phyloP scores from a whole-genome alignment of 176 grass and related monocot genomes.

The Chrysopogon serrulatus region DNA sequence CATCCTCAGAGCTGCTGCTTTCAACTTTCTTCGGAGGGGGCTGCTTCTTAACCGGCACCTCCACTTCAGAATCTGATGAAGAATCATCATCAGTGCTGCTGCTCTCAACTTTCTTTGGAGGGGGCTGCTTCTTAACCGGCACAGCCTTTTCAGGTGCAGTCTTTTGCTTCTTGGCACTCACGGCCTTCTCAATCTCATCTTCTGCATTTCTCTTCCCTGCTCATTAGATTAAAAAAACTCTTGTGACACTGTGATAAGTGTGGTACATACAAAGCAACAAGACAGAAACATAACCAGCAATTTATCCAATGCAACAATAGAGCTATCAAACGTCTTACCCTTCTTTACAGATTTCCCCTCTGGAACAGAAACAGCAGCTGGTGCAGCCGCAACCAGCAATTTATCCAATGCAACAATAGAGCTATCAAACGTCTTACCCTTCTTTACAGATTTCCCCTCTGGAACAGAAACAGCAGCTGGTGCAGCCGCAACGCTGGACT shows the following conservation, averaged over 20 bases:
- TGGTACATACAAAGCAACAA: neutral
- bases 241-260: neutral
- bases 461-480: neutral
- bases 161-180: slow-evolving; percentile 70
- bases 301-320: neutral
- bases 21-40: slow-evolving; percentile 50
- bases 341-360: slow-evolving; percentile 62
- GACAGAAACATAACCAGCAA: neutral
- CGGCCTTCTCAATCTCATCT: slow-evolving; percentile 47
- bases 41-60: slow-evolving; percentile 50
- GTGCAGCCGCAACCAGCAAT: neutral
- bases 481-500: slow-evolving; percentile 16
- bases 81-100: slow-evolving; percentile 82
- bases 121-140: slow-evolving; percentile 39
- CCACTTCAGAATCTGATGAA: slow-evolving; percentile 66
- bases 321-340: slow-evolving; percentile 29
- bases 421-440: slow-evolving; percentile 36
- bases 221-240: neutral
- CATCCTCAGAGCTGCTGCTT: slow-evolving; percentile 68
- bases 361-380: neutral
- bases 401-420: neutral
- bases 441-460: slow-evolving; percentile 57
- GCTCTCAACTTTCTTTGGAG: slow-evolving; percentile 55
- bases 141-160: slow-evolving; percentile 13
- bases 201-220: slow-evolving; percentile 72